Evolutionary conservation across 1,139 yeast species (phyloP), one percentile per base, ranked within the genome.

Genomic region (Debaryomycetaceae sp.): DNA sequence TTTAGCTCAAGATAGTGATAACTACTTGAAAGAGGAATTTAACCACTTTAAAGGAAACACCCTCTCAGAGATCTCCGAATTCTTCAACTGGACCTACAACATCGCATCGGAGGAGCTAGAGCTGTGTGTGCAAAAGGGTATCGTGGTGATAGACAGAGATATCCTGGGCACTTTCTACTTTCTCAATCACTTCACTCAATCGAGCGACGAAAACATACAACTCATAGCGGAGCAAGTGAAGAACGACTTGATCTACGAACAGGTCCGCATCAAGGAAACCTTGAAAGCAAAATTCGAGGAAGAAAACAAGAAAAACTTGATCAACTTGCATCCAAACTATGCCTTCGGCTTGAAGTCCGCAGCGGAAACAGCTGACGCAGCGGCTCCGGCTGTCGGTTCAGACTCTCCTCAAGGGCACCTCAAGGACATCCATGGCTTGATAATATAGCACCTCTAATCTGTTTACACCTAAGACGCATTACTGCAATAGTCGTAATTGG

Each of bases 21-120:
- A 55, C 36, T 63, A 63, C 45, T 51, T 60, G 23, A 51, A 56
- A 22, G 57, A 59, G 22, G 58, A 58, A 29, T 62, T 52, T 39
- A 47, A 51, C 14, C 57, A 53, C 43, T 70, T 67, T 53, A 59
- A 51, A 24, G 78, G 78, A 1, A 59, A 55, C 40, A 67, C 75
- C 1, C 58, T 69, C 2, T 63, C 75, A 1, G 72, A 72, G 44
- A 62, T 74, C 7, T 65, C 75, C 6, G 66, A 60, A 39, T 53
- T 61, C 35, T 69, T 73, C 44, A 65, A 64, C 39, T 87, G 95
- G 91, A 82, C 91, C 14, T 72, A 83, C 38, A 78, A 81, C 31
- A 81, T 88, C 14, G 76, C 91, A 3, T 71, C 69, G 13, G 95
- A 87, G 57, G 88, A 87, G 51, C 62, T 88, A 14, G 81, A 80